Percentiles rank a stretch among this genome's conserved stretches.
Evolutionary conservation across 306 rosid genomes (phyloP).

Genomic region (Medicago arabica): DNA sequence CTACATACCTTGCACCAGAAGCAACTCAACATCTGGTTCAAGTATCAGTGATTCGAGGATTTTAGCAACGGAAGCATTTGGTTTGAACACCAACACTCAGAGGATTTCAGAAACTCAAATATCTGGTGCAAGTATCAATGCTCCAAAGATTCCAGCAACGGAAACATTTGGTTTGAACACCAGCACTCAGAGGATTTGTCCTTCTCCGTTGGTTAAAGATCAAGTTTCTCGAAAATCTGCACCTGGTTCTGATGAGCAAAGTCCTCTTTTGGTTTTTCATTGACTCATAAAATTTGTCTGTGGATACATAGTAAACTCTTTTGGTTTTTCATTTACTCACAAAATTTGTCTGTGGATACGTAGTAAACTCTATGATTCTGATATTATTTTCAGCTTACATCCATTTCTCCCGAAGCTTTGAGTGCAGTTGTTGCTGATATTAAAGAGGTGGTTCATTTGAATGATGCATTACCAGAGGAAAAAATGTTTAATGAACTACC

Average conservation of each 20-base stretch:
- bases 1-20: too few species aligned
- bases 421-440: constrained; percentile 35
- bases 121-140: too few species aligned
- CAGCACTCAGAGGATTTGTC: constrained; percentile 9
- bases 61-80: too few species aligned
- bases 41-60: too few species aligned
- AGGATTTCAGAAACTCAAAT: background rate
- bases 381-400: constrained; percentile 39
- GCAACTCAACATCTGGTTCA: too few species aligned
- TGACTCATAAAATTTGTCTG: background rate
- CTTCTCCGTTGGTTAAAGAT: constrained; percentile 31
- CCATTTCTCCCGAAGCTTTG: constrained; percentile 37
- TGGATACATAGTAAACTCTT: background rate
- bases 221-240: constrained; percentile 21
- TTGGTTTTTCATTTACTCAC: too few species aligned
- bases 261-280: background rate
- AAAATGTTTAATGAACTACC: constrained; percentile 18
- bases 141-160: too few species aligned
- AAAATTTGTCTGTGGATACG: background rate
- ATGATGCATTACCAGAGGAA: constrained; percentile 22
- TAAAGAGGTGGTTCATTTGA: constrained; percentile 11
- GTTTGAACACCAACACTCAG: background rate
- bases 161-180: too few species aligned
- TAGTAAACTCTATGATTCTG: constrained; percentile 7
- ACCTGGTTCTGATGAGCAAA: constrained; percentile 23